Base-by-base conservation (phyloP, 352 stramenopile genomes). In the Phytopythium boreale region DNA sequence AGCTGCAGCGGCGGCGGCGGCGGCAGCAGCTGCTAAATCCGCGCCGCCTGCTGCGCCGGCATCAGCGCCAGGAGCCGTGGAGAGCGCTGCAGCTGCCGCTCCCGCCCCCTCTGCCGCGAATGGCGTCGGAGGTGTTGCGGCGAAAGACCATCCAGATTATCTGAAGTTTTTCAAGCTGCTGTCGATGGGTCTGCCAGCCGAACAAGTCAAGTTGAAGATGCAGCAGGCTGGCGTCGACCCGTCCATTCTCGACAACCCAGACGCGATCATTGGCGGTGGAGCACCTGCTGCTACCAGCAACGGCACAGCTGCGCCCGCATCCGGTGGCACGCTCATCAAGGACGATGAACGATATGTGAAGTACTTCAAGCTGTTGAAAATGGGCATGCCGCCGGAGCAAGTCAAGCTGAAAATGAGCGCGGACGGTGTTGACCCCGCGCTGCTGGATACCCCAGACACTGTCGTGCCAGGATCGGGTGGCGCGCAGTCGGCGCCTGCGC, bases 281-380 rank as follows among this genome's bases (percentile, higher is more conserved):
- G 59, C 56, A n/a, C 59, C 59, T 8, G 66, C 34, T 49, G 17
- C 50, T 27, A 43, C 41, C 39, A 52, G 29, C 58, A 36, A 36
- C 46, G 26, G 39, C 37, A 31, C 51, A 55, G 49, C 56, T 29
- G 10, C 57, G 17, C 55, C 49, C 14, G 24, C 52, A 24, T 58
- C 64, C 24, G 61, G 69, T 55, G 68, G 64, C 6, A 68, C 41
- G 14, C 66, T 86, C 19, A 82, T 92, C 50, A 90, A 92, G 46
- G 82, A 91, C 49, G 81, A 92, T 47, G 82, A 91, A 24, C 76
- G 73, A 44, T 98, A 98, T 63, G 73, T 75, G 7, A 98, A 98
- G 72, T 99, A 98, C 72, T 98, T 98, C 72, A 98, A 98, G 66
- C 95, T 99, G 74, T 60, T 88, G 15, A 98, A 97, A 63, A 95